Base-by-base conservation (phyloP, 139 green algal genomes). In the Chlamydomonas sphaeroides region DNA sequence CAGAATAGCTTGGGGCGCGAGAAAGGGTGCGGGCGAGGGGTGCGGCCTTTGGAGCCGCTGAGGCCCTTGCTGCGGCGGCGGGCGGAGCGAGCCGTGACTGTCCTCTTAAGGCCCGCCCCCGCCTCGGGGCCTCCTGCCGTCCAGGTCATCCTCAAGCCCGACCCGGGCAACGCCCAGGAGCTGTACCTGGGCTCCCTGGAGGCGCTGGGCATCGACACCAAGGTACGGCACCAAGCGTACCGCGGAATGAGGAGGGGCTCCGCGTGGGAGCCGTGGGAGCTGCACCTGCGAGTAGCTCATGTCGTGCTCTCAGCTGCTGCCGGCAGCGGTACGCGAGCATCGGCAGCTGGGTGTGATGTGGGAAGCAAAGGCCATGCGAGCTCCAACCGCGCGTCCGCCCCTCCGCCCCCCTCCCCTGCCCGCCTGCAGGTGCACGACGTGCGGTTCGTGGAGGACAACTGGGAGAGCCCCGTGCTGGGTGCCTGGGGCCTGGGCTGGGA, bases 391-490 rank as follows among this genome's bases (percentile, higher is more conserved):
- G 65, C 65, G 36, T 32, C 66, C 36, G 49, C 66, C 18, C 28
- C 36, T n/a, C 66, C 5, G 4, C 66, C 62, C 45, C 42, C 10
- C 17, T 23, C n/a, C 28, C 11, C 36, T 35, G 20, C 25, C 36
- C 15, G 28, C 45, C 65, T 20, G 0, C 63, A 77, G 39, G 74
- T 80, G 2, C 89, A 93, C 86, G 89, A 92, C 68, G 79, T 92
- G 32, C 89, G 89, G n/a, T 99, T 99, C 86, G 97, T 99, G 49
- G 97, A 99, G 89, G 97, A 99, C 92, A 99, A 99, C 88, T 99
- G 97, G 97, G 97, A 99, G 92, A 94, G 83, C 62, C 97, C 97
- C 3, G 97, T 97, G 79, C 91, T 99, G 73, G 97, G 97, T 11
- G 96, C 96, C 39, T 99, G 95, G 97, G 96, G 97, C 18, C 90